Evolutionary conservation across 2,329 filamentous ascomycete species (phyloP), one percentile per base, ranked within the genome.

Genomic region (Xylaria sp.): DNA sequence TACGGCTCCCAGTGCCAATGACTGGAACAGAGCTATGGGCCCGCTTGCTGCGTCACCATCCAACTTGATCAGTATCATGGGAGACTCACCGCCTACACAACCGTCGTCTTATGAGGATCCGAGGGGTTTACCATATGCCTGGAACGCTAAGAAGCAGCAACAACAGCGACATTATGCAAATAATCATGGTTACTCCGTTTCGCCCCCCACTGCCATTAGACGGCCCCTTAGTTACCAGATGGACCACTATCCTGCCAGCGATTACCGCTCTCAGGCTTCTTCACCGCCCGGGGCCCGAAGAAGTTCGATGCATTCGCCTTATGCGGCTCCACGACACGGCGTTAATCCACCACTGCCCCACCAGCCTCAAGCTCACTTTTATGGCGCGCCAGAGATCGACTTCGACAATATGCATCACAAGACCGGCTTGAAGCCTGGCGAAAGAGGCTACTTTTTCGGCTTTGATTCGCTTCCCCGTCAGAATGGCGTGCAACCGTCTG

Each of bases 391-490:
- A 0, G 88, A 92, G 65, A 79, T 92, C 37, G 88, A 93, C 66
- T 78, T 87, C 52, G 76, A 80, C 23, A 30, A 30, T 58, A 71
- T 75, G 65, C 76, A 76, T 57, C 74, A 77, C 13, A 78, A 77
- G 49, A 76, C 80, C 16, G 83, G 82, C 8, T 77, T 87, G 68
- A 81, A 81, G 65, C 82, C 86, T 2, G 87, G 87, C 2, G 84
- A 87, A 44, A 83, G 82, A 50, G 90, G 89, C 6, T 91, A 89
- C 66, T 90, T 88, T 71, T 94, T 91, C 71, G 87, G 88, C 4
- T 92, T 96, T 68, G 92, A 96, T 71, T 85, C 80, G 2, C 78
- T 95, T 49, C 80, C 82, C 1, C 72, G 76, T n/a, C 72, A 74
- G 2, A 66, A 69, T 47, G 67, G 69, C 5, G 72, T 75, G 56